Conservation (phyloP, 2,329 filamentous ascomycete species). For the Penicillium fuscoglaucum region DNA sequence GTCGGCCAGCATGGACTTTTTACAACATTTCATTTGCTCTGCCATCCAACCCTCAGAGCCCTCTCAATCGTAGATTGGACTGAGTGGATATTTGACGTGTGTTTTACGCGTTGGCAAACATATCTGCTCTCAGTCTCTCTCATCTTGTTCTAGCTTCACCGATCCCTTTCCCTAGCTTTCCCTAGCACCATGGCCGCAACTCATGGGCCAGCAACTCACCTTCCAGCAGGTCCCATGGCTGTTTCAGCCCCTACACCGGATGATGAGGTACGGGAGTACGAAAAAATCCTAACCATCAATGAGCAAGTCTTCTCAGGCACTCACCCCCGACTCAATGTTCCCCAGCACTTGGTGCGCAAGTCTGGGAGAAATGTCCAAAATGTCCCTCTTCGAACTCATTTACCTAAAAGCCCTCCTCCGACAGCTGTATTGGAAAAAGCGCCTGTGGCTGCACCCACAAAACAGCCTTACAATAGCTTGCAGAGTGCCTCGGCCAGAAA, state of each 20-base stretch:
- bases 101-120: background rate
- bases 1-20: slow-evolving; percentile 14
- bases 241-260: slow-evolving; percentile 39
- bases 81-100: slow-evolving; percentile 5
- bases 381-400: slow-evolving; percentile 33
- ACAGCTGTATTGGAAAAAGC: slow-evolving; percentile 15
- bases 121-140: slow-evolving; percentile 3
- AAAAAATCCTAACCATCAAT: slow-evolving; percentile 76
- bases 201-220: slow-evolving; percentile 32
- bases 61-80: slow-evolving; percentile 9
- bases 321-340: slow-evolving; percentile 59
- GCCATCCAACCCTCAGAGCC: slow-evolving; percentile 11
- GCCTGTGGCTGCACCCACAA: slow-evolving; percentile 2
- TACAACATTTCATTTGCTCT: slow-evolving; percentile 7
- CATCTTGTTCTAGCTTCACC: slow-evolving; percentile 9
- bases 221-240: slow-evolving; percentile 33
- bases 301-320: slow-evolving; percentile 78
- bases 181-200: slow-evolving; percentile 34
- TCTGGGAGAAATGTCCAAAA: slow-evolving; percentile 37
- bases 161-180: slow-evolving; percentile 15
- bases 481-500: slow-evolving; percentile 22
- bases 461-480: slow-evolving; percentile 22
- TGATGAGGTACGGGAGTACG: slow-evolving; percentile 67
- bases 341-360: slow-evolving; percentile 53
- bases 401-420: slow-evolving; percentile 22